Conservation (phyloP, 495 filamentous ascomycete species). For the Chaetomium cochliodes region DNA sequence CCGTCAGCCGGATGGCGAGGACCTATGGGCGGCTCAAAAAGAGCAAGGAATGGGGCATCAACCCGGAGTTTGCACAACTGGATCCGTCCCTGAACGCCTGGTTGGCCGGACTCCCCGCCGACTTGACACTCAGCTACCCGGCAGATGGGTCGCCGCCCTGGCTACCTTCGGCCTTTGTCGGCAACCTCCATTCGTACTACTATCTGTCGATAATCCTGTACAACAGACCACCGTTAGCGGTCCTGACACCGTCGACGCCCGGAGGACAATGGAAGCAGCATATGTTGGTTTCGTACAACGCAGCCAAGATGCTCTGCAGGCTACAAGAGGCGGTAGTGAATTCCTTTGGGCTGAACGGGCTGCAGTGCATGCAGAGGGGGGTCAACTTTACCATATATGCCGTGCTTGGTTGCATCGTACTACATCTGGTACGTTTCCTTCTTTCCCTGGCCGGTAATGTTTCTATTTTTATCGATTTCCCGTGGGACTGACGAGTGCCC, state of each 20-base stretch:
- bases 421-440: conserved; percentile 80
- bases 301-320: conserved; percentile 84
- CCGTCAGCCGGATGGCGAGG: conserved; percentile 73
- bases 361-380: conserved; percentile 91
- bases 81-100: conserved; percentile 72
- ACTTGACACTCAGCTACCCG: conserved; percentile 77
- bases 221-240: conserved; percentile 80
- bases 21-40: conserved; percentile 75
- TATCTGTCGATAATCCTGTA: conserved; percentile 85
- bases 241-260: conserved; percentile 66
- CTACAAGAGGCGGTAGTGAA: conserved; percentile 84
- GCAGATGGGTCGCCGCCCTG: conserved; percentile 77
- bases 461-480: not conserved
- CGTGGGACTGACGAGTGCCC: conserved; percentile 1
- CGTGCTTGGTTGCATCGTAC: conserved; percentile 87
- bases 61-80: conserved; percentile 78
- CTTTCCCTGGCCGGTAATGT: not conserved
- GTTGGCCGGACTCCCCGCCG: conserved; percentile 71
- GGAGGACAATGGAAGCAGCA: conserved; percentile 84
- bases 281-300: conserved; percentile 81
- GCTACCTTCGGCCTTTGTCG: conserved; percentile 85
- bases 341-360: conserved; percentile 72
- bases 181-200: conserved; percentile 91
- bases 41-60: conserved; percentile 84
- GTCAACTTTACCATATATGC: conserved; percentile 95